phyloP scores from a whole-genome alignment of 1,284 basidiomycete genomes.

The Tilletia indica region DNA sequence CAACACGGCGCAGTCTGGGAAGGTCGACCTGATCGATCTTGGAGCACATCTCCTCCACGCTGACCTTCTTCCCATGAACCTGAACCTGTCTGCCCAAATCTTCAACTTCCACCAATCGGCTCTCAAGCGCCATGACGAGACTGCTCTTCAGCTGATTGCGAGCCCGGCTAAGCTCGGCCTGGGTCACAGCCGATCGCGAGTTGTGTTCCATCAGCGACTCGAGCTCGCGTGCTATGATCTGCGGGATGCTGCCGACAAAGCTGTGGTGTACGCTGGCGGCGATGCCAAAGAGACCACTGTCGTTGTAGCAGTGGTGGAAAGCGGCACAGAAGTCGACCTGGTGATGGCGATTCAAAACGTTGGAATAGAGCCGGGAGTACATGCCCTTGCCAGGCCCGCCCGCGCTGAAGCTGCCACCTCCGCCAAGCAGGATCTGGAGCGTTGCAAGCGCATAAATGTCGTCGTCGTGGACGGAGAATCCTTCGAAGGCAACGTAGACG shows the following conservation, averaged over 20 bases:
- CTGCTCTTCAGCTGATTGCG: conserved; percentile 95
- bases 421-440: conserved; percentile 90
- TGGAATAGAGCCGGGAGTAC: conserved; percentile 96
- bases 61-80: conserved; percentile 83
- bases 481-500: conserved; percentile 88
- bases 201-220: conserved; percentile 59
- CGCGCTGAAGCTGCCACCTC: conserved; percentile 91
- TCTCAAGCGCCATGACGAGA: conserved; percentile 93
- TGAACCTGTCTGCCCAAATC: conserved; percentile 71
- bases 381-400: conserved; percentile 98
- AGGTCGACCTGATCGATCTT: conserved; percentile 80
- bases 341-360: conserved; percentile 90
- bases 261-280: conserved; percentile 81
- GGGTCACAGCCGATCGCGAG: conserved; percentile 61
- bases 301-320: conserved; percentile 96
- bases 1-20: conserved; percentile 71
- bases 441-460: conserved; percentile 93
- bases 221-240: conserved; percentile 79
- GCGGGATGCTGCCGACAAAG: conserved; percentile 68
- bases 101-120: conserved; percentile 71
- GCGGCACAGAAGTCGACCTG: conserved; percentile 95
- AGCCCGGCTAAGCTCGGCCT: conserved; percentile 74
- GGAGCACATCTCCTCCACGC: conserved; percentile 85
- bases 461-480: conserved; percentile 84
- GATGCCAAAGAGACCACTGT: conserved; percentile 90